Evolutionary conservation across 2,329 filamentous ascomycete species (phyloP).

Genomic region (Aspergillus bombycis): DNA sequence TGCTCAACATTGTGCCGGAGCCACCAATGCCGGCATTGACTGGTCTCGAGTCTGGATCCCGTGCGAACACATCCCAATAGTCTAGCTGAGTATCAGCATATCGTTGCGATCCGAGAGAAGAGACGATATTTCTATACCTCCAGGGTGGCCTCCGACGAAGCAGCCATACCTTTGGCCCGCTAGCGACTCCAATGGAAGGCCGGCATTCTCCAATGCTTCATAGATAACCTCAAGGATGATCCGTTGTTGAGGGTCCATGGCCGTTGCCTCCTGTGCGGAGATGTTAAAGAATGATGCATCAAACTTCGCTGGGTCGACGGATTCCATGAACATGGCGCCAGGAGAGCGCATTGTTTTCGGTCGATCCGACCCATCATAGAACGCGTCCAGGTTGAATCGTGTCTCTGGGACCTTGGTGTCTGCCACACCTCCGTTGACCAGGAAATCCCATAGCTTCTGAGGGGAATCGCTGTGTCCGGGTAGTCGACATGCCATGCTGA

Average conservation of each 20-base stretch:
- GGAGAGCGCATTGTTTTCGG: conserved; percentile 12
- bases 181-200: conserved; percentile 8
- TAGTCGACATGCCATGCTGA: conserved; percentile 13
- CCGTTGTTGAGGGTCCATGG: conserved; percentile 19
- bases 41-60: conserved; percentile 5
- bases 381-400: conserved; percentile 8
- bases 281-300: conserved; percentile 20
- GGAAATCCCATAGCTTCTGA: conserved; percentile 13
- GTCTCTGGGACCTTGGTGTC: background rate
- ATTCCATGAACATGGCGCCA: conserved; percentile 17
- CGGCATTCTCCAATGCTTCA: conserved; percentile 13
- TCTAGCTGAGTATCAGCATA: background rate
- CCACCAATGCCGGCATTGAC: conserved; percentile 4
- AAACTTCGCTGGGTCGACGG: conserved; percentile 12
- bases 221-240: conserved; percentile 14
- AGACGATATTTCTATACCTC: background rate
- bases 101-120: rapidly evolving
- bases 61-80: conserved; percentile 7
- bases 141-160: conserved; percentile 11
- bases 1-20: conserved; percentile 7
- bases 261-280: conserved; percentile 12
- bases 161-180: conserved; percentile 11
- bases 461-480: conserved; percentile 12
- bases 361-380: conserved; percentile 12
- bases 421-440: conserved; percentile 11